Conservation (phyloP, 768 basidiomycete genomes). For the Pleurotus tuber-regium region DNA sequence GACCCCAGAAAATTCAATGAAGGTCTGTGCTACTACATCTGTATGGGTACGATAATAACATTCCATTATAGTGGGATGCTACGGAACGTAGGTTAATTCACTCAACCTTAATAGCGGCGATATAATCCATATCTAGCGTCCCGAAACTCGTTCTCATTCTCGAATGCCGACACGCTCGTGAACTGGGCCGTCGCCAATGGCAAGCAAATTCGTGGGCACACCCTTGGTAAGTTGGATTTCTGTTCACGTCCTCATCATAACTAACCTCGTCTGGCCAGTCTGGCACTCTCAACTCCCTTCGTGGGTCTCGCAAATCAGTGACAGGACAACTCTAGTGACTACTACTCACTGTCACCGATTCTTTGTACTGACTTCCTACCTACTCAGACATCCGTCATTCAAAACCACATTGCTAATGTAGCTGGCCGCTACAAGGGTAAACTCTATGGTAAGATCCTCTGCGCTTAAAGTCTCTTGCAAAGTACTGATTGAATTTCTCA, state of each 20-base stretch:
- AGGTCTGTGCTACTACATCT: slow-evolving; percentile 20
- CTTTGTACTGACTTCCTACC: neutral
- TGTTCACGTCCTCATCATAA: neutral
- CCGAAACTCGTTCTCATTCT: slow-evolving; percentile 31
- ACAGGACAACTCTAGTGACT: slow-evolving; percentile 33
- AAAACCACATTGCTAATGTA: slow-evolving; percentile 44
- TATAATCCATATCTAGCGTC: slow-evolving; percentile 22
- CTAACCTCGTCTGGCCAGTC: slow-evolving; percentile 13
- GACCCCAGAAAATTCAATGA: slow-evolving; percentile 45
- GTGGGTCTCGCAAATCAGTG: slow-evolving; percentile 38
- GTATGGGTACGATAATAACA: neutral
- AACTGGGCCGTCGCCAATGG: slow-evolving; percentile 40
- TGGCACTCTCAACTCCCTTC: slow-evolving; percentile 38
- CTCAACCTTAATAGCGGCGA: neutral
- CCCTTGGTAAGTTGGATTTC: slow-evolving; percentile 23
- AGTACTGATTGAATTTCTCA: neutral
- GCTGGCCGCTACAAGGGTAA: slow-evolving; percentile 46
- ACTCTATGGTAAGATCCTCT: slow-evolving; percentile 31
- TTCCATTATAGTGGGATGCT: slow-evolving; percentile 31
- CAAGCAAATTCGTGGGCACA: slow-evolving; percentile 41
- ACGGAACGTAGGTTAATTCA: slow-evolving; percentile 27
- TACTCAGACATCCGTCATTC: slow-evolving; percentile 36
- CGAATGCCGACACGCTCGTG: slow-evolving; percentile 34
- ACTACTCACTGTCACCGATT: neutral
- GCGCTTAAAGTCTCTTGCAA: neutral